Base-by-base conservation (phyloP, 768 basidiomycete species). In the Gloeophyllum trabeum region DNA sequence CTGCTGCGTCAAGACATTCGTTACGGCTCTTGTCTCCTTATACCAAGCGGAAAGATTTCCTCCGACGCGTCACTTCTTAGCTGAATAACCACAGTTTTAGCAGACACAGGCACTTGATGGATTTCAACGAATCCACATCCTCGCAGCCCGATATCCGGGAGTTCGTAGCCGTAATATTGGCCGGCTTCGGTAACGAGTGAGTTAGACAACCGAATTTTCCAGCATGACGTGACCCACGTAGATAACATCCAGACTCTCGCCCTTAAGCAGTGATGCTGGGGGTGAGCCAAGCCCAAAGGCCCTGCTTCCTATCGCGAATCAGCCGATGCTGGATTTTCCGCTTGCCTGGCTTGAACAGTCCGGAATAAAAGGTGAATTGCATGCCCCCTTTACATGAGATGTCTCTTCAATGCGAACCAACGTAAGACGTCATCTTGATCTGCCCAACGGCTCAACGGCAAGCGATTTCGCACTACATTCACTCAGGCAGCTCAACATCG, bases 141-240 rank as follows among this genome's bases (percentile, higher is more conserved):
- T 57, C 65, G 20, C 73, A 71, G 37, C 64, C 67, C 21, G 66
- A 74, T 19, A 69, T 71, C 24, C 73, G 71, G 23, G 93, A 96
- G 58, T 96, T 96, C 57, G 75, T 86, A 40, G 93, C 87, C 0
- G 78, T 97, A 16, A 66, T 96, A 21, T 70, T 96, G 10, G 85
- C 89, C 22, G 93, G 93, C 24, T 90, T 90, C 63, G 93, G 93
- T n/a, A 81, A 85, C 53, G 81, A 83, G 92, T 87, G 61, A 59
- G 79, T 56, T 37, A n/a, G 16, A 39, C 3, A 13, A 24, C 23
- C n/a, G 30, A 7, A 0, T 22, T 12, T 6, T 39, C 19, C 20
- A 7, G n/a, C 23, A 21, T 44, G 24, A 30, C 22, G n/a, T n/a
- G 21, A 13, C 30, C n/a, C 16, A 24, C 40, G 32, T 24, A 38